Base-by-base conservation (phyloP, 805 yeast genomes). In the Jamesozyma hellenica region DNA sequence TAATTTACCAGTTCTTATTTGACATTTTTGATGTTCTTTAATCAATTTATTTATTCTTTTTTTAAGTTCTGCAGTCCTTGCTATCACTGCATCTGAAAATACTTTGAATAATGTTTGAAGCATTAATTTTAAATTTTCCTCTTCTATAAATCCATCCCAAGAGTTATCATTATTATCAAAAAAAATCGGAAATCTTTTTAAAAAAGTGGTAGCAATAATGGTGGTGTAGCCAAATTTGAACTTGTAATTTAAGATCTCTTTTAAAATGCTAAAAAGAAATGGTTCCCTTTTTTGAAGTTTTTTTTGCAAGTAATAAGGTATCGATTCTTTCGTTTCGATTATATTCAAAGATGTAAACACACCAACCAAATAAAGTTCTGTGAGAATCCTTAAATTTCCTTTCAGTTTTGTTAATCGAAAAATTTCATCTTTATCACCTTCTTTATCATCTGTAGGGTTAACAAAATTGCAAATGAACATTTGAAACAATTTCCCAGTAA, bases 1-100 rank as follows among this genome's bases (percentile, higher is more conserved):
- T 18, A 74, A 51, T 45, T 71, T 74, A 18, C 95, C 94, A 1
- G 82, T 75, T 48, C 82, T 70, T 40, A 82, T 73, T 39, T 81
- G 75, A 2, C 77, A 72, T 40, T 70, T 72, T 34, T 69, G 67
- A 40, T 71, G 74, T 38, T 64, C 66, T 16, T 58, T 57, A 16
- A 60, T 59, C 11, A 67, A 52, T 16, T 59, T 61, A 10, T 52
- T 44, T 0, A 71, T 52, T n/a, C 56, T 55, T n/a, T 55, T 50
- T 36, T 67, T 63, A n/a, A 67, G 47, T 1, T 53, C 55, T 3
- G 54, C 53, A 1, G 75, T 55, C 21, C 59, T 55, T 1, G 60
- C 43, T 10, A 71, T 58, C 0, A 71, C 64, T 0, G 70, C 71
- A 12, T 63, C 65, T 0, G 73, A 55, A 48, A 68, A 78, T 0